These are phyloP conservation scores for Syncephalastrum contaminatum DNA, from an alignment of 371 early-diverging fungal genomes.

Conservation along the genomic window DNA sequence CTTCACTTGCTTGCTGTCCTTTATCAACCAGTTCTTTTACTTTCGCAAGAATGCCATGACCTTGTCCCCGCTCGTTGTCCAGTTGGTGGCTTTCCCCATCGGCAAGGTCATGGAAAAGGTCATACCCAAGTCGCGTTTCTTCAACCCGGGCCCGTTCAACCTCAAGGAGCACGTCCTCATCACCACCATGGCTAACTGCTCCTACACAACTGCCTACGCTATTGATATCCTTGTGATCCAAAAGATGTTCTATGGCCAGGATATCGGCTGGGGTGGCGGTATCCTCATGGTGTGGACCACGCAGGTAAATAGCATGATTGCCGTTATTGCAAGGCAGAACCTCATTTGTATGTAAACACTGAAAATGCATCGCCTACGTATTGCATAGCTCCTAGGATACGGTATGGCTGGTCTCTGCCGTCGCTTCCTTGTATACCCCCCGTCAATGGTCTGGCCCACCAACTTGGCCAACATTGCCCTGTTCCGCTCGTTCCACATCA, in stretches of 20 bases:
- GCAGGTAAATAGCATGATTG: conserved; percentile 37
- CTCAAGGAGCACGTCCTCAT: conserved; percentile 87
- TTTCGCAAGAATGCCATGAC: conserved; percentile 59
- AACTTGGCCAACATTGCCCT: conserved; percentile 72
- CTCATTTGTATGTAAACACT: neutral
- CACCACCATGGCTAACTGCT: conserved; percentile 62
- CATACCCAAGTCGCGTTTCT: conserved; percentile 52
- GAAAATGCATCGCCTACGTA: neutral
- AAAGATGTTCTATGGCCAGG: conserved; percentile 57
- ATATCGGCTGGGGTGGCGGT: conserved; percentile 60
- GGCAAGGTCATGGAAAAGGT: conserved; percentile 63
- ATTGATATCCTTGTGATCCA: conserved; percentile 76
- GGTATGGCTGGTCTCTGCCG: conserved; percentile 82
- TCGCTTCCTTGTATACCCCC: conserved; percentile 77
- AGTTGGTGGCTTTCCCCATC: conserved; percentile 62
- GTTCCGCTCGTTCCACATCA: conserved; percentile 70
- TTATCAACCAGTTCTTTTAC: conserved; percentile 79
- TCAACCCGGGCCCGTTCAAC: conserved; percentile 86
- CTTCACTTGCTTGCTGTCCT: conserved; percentile 57
- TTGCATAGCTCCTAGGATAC: conserved; percentile 60
- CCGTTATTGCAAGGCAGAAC: neutral
- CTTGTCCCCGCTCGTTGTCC: conserved; percentile 53
- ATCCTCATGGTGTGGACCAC: conserved; percentile 66
- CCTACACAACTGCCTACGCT: conserved; percentile 64
- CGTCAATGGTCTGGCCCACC: conserved; percentile 86